These are phyloP conservation scores for Gossypium lobatum DNA, from an alignment of 441 rosid species.

Conservation along the genomic window DNA sequence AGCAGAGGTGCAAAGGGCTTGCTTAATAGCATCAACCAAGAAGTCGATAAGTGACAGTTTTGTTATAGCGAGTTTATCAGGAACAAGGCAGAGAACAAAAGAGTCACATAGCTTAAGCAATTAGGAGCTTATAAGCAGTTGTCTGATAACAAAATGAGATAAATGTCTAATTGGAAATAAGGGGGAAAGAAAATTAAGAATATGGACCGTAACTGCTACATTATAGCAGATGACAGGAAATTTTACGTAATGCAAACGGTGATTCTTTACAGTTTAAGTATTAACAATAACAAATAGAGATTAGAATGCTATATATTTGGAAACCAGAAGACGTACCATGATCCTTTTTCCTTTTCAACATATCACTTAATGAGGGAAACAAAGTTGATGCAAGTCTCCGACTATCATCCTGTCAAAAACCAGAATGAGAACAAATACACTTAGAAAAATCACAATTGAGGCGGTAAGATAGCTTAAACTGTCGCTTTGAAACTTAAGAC, in stretches of 20 bases:
- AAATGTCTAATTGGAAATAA: neutral
- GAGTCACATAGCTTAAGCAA: neutral
- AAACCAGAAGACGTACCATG: constrained; percentile 42
- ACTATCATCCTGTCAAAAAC: constrained; percentile 66
- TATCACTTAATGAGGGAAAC: constrained; percentile 63
- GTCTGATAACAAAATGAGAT: neutral
- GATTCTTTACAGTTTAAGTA: neutral
- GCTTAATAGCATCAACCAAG: neutral
- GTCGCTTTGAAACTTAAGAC: neutral
- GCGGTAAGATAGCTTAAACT: neutral
- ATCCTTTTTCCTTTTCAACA: constrained; percentile 63
- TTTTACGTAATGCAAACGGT: neutral
- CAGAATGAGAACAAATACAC: constrained; percentile 8
- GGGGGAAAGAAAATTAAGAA: neutral
- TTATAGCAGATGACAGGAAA: constrained; percentile 3
- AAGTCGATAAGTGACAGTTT: neutral
- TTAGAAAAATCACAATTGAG: neutral
- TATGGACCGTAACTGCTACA: neutral
- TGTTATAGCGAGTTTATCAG: neutral
- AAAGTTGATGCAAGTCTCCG: constrained; percentile 59
- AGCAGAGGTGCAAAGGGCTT: neutral
- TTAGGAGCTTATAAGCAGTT: neutral
- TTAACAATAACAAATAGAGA: neutral
- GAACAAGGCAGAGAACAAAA: neutral
- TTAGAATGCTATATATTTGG: neutral